Evolutionary conservation across 208 protist genomes (phyloP).

Genomic region (Eutreptiella sp.): DNA sequence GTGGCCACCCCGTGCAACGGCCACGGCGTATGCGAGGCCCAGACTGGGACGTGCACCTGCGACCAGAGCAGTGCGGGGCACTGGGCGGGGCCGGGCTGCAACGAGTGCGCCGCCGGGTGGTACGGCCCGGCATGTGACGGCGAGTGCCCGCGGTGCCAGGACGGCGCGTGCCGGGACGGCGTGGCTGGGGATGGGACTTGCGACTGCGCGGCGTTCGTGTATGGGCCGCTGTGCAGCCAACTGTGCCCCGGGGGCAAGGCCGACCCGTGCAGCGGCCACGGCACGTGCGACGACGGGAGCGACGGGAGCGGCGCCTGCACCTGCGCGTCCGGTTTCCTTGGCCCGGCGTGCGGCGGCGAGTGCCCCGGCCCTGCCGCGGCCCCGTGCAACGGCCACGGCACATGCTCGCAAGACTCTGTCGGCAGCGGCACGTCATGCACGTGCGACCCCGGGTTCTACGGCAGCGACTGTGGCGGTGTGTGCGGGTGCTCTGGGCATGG

Average conservation of each 20-base stretch:
- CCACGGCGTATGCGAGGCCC: not conserved
- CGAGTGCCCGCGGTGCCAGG: no score
- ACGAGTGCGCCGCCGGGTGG: no score
- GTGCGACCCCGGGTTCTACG: constrained; percentile 17
- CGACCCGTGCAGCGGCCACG: no score
- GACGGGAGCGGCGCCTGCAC: constrained; percentile 1
- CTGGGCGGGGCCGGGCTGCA: no score
- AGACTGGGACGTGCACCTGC: no score
- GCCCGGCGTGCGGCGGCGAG: constrained; percentile 7
- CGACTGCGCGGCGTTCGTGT: not conserved
- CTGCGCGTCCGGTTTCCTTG: constrained; percentile 2
- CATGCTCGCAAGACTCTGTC: not conserved
- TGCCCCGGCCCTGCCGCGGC: constrained; percentile 3
- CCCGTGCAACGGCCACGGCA: constrained; percentile 1
- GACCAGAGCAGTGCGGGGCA: not conserved
- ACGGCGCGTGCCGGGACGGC: constrained; percentile 11
- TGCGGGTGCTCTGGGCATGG: not conserved
- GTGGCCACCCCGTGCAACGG: no score
- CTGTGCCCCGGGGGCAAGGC: no score
- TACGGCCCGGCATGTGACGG: no score
- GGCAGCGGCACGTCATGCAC: constrained; percentile 5
- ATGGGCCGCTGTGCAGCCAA: constrained; percentile 1
- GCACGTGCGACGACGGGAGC: constrained; percentile 6
- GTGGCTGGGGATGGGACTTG: not conserved
- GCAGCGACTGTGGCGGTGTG: constrained; percentile 1